These are phyloP conservation scores for Fusarium sp. DNA, from an alignment of 2,329 filamentous ascomycete species.

Conservation along the genomic window DNA sequence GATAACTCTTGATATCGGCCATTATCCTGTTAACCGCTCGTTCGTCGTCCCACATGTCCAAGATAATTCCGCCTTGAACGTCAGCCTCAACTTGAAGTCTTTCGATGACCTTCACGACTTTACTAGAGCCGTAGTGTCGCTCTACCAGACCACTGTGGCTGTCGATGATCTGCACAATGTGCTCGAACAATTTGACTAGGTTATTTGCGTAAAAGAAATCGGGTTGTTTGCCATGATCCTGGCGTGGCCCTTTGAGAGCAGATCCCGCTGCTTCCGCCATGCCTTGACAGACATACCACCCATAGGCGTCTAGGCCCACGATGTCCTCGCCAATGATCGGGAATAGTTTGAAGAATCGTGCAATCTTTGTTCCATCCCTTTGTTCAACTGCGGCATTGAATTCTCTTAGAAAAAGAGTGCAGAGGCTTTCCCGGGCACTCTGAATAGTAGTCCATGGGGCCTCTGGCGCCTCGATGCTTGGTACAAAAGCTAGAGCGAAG, in stretches of 20 bases:
- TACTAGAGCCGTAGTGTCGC: background rate
- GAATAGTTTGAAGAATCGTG: background rate
- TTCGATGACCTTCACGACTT: background rate
- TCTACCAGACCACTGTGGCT: background rate
- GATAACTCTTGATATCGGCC: background rate
- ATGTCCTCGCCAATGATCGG: background rate
- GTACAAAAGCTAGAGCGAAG: background rate
- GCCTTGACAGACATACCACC: background rate
- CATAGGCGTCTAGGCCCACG: background rate
- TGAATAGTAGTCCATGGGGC: background rate
- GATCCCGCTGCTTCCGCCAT: background rate
- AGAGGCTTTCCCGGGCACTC: background rate
- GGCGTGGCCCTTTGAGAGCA: accelerated
- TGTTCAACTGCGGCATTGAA: background rate
- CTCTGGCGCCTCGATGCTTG: background rate
- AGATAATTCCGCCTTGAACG: background rate
- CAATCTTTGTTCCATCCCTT: background rate
- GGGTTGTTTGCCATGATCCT: background rate
- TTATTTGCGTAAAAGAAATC: background rate
- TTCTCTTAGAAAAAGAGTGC: background rate
- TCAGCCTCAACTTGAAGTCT: background rate
- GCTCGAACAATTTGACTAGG: background rate
- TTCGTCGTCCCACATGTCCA: background rate
- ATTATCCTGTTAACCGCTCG: background rate
- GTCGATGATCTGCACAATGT: background rate